These are phyloP conservation scores for Hibiscus tridactylites DNA, from an alignment of 345 rosid genomes.

Conservation along the genomic window DNA sequence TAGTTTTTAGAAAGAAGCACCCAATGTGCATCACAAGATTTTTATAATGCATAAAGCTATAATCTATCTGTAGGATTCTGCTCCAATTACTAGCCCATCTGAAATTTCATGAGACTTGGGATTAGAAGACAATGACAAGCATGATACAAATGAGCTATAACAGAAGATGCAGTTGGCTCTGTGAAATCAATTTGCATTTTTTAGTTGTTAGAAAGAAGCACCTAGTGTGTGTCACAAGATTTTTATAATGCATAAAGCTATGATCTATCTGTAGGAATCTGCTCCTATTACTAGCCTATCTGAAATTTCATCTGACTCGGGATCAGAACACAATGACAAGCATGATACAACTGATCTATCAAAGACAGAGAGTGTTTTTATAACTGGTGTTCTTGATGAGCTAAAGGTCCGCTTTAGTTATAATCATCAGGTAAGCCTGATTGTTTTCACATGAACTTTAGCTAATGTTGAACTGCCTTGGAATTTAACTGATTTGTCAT, in stretches of 20 bases:
- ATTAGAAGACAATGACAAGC: slow-evolving; percentile 33
- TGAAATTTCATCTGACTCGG: slow-evolving; percentile 83
- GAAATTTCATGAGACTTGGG: slow-evolving; percentile 85
- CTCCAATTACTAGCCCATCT: slow-evolving; percentile 69
- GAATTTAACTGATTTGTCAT: slow-evolving; percentile 23
- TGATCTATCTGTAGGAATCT: slow-evolving; percentile 45
- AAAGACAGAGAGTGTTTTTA: slow-evolving; percentile 50
- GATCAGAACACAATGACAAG: slow-evolving; percentile 37
- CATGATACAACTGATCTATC: slow-evolving; percentile 29
- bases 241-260: neutral
- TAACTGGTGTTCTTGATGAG: slow-evolving; percentile 88
- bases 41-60: neutral
- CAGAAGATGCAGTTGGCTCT: neutral
- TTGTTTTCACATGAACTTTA: slow-evolving; percentile 10
- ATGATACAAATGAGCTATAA: slow-evolving; percentile 29
- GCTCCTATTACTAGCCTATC: slow-evolving; percentile 75
- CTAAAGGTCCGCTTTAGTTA: slow-evolving; percentile 69
- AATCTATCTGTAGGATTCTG: slow-evolving; percentile 52
- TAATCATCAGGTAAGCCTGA: slow-evolving; percentile 45
- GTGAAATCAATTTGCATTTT: too few species aligned
- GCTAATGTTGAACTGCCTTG: slow-evolving; percentile 11
- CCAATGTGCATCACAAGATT: neutral
- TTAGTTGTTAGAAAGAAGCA: neutral
- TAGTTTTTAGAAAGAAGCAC: neutral
- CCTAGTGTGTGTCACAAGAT: neutral